A percentile compares a stretch with the other conserved stretches of the same genome.
phyloP scores from a whole-genome alignment of 1,284 basidiomycete species.

The Moniliophthora roreri region DNA sequence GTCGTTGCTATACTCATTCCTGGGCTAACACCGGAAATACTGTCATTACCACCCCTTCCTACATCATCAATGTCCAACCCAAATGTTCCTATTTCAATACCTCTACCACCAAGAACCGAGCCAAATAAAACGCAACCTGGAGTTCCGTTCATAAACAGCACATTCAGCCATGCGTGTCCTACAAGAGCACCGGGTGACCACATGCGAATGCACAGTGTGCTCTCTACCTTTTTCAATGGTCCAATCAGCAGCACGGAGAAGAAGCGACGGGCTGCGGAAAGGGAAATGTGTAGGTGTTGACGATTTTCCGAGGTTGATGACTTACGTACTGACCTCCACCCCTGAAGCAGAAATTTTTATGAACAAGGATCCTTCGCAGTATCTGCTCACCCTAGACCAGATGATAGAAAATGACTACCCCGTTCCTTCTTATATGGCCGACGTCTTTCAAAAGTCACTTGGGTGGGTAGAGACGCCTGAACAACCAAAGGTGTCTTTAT shows the following conservation, averaged over 20 bases:
- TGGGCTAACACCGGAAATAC: slow-evolving; percentile 70
- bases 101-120: slow-evolving; percentile 38
- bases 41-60: slow-evolving; percentile 67
- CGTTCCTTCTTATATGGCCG: slow-evolving; percentile 76
- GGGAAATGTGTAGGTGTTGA: slow-evolving; percentile 49
- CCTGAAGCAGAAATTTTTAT: slow-evolving; percentile 23
- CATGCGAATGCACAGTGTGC: slow-evolving; percentile 81
- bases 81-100: slow-evolving; percentile 66
- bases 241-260: slow-evolving; percentile 81
- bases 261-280: slow-evolving; percentile 58
- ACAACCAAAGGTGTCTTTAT: slow-evolving; percentile 31
- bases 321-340: background rate
- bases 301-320: background rate
- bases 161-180: slow-evolving; percentile 90
- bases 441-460: slow-evolving; percentile 60
- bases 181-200: slow-evolving; percentile 87
- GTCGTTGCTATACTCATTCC: slow-evolving; percentile 80
- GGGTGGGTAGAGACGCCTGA: slow-evolving; percentile 79
- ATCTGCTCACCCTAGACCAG: slow-evolving; percentile 75
- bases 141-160: slow-evolving; percentile 75
- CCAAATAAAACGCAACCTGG: slow-evolving; percentile 30
- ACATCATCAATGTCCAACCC: slow-evolving; percentile 66
- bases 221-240: slow-evolving; percentile 77
- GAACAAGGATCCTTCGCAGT: slow-evolving; percentile 60
- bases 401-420: slow-evolving; percentile 93